Base-by-base conservation (phyloP, 768 basidiomycete species). In the Suillus alpinus region DNA sequence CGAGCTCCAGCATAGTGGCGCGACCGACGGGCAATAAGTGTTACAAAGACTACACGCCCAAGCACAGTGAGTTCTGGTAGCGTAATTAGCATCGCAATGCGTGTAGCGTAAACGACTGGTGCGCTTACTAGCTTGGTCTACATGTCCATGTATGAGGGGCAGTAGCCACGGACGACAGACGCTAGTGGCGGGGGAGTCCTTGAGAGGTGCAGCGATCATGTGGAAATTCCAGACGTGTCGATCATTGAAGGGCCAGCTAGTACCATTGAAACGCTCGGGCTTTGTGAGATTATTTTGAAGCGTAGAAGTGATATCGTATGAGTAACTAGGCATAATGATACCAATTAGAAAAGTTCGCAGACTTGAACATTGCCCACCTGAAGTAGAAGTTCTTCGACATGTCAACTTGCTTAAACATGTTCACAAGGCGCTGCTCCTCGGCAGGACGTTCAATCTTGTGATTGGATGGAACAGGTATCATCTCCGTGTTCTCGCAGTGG, bases 381-480 rank as follows among this genome's bases (percentile, higher is more conserved):
- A 98, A 98, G 76, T 98, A 99, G 72, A 98, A 98, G 77, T 98
- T 98, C 77, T 98, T 98, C n/a, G 91, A 89, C 83, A 98, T 86
- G 69, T 99, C 96, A 1, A 98, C 95, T 73, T 95, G 93, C 71
- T 94, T 95, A 80, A 98, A 99, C 9, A 92, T 85, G 62, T 86
- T 89, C 78, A 95, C 86, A 37, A 95, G 80, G 9, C 93, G 86
- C 68, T 91, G 90, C 69, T 98, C 95, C 68, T 97, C 94, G 0
- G 91, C 81, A 0, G 89, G 89, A 65, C 91, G 90, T 49, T 97
- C 96, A 20, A 94, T 75, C 76, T 89, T 94, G 76, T 89, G 92
- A 62, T 85, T 90, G 67, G 83, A 83, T 18, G 84, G 83, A 31
- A 98, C 80, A 3, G 92, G 86, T 14, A 94, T 76, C 37, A 95